Evolutionary conservation across 805 yeast species (phyloP).

Genomic region (Yarrowia divulgata): DNA sequence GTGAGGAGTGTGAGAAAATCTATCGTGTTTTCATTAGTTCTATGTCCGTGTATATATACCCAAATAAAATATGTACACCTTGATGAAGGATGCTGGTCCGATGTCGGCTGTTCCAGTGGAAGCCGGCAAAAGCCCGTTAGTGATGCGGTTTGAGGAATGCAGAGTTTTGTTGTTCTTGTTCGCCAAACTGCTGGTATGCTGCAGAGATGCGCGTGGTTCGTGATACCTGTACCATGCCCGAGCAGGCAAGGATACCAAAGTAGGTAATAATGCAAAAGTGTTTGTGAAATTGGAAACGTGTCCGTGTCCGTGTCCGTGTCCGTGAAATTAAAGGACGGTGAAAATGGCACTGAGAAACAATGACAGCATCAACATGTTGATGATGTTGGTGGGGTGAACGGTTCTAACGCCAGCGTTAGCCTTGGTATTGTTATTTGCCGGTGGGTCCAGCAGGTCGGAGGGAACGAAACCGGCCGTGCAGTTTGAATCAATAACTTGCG

Average conservation of each 20-base stretch:
- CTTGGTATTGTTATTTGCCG: constrained; percentile 9
- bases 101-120: too few species aligned
- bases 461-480: constrained; percentile 43
- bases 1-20: background rate
- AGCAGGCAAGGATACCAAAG: too few species aligned
- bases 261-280: too few species aligned
- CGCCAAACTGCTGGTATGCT: background rate
- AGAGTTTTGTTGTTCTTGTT: background rate
- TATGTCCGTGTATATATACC: constrained; percentile 18
- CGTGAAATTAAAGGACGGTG: background rate
- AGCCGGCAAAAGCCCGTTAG: constrained; percentile 1
- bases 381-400: background rate
- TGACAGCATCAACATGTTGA: constrained; percentile 2
- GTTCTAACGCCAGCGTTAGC: constrained; percentile 16
- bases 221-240: background rate
- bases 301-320: too few species aligned
- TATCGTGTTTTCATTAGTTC: constrained; percentile 3
- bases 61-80: constrained; percentile 32
- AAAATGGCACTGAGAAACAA: constrained; percentile 19
- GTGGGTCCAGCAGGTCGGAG: background rate
- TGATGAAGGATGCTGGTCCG: constrained; percentile 19
- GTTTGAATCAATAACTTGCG: constrained; percentile 41
- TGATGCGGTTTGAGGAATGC: constrained; percentile 18
- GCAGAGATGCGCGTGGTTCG: background rate
- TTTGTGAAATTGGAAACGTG: too few species aligned